A percentile compares a stretch with the other conserved stretches of the same genome.
Evolutionary conservation across 331 rosid genomes (phyloP).

Genomic region (Phaseolus coccineus): DNA sequence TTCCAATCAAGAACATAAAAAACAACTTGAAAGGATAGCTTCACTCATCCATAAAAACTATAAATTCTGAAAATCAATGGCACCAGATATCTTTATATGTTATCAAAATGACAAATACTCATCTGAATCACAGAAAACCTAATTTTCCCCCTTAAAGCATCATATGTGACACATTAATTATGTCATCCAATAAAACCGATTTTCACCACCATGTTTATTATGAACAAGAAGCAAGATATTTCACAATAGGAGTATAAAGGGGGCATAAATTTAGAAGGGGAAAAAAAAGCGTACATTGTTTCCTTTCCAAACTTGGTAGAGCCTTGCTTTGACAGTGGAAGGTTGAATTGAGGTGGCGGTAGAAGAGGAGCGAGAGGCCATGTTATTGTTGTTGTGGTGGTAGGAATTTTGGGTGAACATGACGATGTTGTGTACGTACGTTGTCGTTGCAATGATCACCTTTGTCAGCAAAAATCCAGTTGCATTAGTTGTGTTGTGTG

Average conservation of each 20-base stretch:
- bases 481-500: not conserved
- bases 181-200: too few relatives aligned
- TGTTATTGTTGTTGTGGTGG: slow-evolving; percentile 29
- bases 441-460: slow-evolving; percentile 38
- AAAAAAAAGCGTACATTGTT: slow-evolving; percentile 63
- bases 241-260: too few relatives aligned
- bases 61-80: not conserved
- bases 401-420: slow-evolving; percentile 25
- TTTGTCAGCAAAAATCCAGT: slow-evolving; percentile 48
- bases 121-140: slow-evolving; percentile 7
- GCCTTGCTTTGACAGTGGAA: slow-evolving; percentile 52
- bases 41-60: slow-evolving; percentile 11
- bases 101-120: slow-evolving; percentile 3
- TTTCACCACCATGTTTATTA: too few relatives aligned
- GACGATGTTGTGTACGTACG: not conserved
- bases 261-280: not conserved
- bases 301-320: slow-evolving; percentile 89
- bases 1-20: not conserved
- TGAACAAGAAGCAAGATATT: too few relatives aligned
- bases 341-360: slow-evolving; percentile 41
- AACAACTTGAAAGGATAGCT: not conserved
- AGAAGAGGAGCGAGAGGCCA: slow-evolving; percentile 59
- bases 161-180: not conserved
- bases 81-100: slow-evolving; percentile 16
- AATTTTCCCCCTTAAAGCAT: not conserved